Percentiles rank a stretch among this genome's conserved stretches.
phyloP scores from a whole-genome alignment of 2,329 filamentous ascomycete species.

The Ophidiomyces ophidiicola region DNA sequence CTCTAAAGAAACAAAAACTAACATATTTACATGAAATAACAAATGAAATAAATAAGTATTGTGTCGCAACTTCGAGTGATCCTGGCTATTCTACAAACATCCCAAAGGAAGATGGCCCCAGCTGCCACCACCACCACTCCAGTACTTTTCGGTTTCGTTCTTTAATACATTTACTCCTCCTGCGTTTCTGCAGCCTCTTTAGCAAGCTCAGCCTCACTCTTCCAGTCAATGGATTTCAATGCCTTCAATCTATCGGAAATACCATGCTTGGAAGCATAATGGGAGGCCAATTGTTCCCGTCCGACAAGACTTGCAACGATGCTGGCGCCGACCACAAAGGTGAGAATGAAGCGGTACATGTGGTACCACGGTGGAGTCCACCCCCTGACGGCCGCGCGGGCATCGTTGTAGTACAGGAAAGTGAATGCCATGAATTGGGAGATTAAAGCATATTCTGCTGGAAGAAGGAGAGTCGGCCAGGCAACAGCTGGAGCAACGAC shows the following conservation, averaged over 20 bases:
- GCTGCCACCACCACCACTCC: not conserved
- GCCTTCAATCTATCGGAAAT: constrained; percentile 41
- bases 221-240: constrained; percentile 31
- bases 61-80: not conserved
- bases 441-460: constrained; percentile 72
- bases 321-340: constrained; percentile 71
- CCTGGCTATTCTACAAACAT: constrained; percentile 10
- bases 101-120: not conserved
- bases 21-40: constrained; percentile 7
- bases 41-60: constrained; percentile 9
- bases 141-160: too few relatives aligned
- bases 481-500: constrained; percentile 67
- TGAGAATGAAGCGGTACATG: constrained; percentile 83
- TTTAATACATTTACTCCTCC: constrained; percentile 12
- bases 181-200: constrained; percentile 16
- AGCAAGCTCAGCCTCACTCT: constrained; percentile 33
- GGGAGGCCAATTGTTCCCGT: constrained; percentile 57
- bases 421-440: constrained; percentile 76
- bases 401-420: constrained; percentile 73
- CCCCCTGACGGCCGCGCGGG: constrained; percentile 57
- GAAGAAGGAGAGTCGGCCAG: constrained; percentile 80
- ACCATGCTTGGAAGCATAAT: constrained; percentile 26
- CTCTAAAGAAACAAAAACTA: too few relatives aligned
- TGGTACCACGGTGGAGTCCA: constrained; percentile 79
- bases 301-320: constrained; percentile 73